Evolutionary conservation across 83 land plant species (phyloP), one percentile per base, ranked within the genome.

Genomic region (Larix sibirica): DNA sequence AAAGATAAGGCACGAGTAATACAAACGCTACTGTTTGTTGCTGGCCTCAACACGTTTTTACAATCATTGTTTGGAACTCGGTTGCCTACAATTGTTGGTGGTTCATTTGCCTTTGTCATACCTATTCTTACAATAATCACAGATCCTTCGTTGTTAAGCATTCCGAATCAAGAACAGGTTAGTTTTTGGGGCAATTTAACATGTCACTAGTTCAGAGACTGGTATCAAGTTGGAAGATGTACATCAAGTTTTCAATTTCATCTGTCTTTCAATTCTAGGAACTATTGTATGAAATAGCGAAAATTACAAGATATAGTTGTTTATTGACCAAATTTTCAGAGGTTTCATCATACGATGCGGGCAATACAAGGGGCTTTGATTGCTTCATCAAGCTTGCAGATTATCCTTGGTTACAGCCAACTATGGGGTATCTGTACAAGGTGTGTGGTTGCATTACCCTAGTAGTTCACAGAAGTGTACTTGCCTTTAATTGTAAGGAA

Each of bases 311-410:
- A 54, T 54, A 13, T 54, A 54, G 58, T 54, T 54, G 58, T 54
- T 54, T 54, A 2, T 54, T 54, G 16, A 54, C 58, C 58, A 54
- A 50, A 3, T 50, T 84, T 88, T 82, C 90, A 97, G 99, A 90
- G 99, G 42, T 97, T 97, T 84, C 9, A 79, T 60, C 86, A 85
- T 78, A 91, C 92, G 0, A 93, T 97, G 81, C 91, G 95, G 70
- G 92, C 98, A 1, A 92, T 96, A 50, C 99, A 97, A 89, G 99
- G 99, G 50, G 90, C 99, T 6, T 73, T 97, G 59, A 96, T 97
- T 24, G 92, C 95, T 42, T 89, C 97, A 56, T 94, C 99, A 8
- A 85, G 88, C 66, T 6, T 94, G 38, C 94, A 89, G 83, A 94
- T 97, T 0, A 61, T 93, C 42, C 89, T 97, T 68, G 99, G 99